Percentiles rank a stretch among this genome's conserved stretches.
These are phyloP conservation scores for Colletotrichum phormii DNA, from an alignment of 2,329 filamentous ascomycete species.

Conservation along the genomic window DNA sequence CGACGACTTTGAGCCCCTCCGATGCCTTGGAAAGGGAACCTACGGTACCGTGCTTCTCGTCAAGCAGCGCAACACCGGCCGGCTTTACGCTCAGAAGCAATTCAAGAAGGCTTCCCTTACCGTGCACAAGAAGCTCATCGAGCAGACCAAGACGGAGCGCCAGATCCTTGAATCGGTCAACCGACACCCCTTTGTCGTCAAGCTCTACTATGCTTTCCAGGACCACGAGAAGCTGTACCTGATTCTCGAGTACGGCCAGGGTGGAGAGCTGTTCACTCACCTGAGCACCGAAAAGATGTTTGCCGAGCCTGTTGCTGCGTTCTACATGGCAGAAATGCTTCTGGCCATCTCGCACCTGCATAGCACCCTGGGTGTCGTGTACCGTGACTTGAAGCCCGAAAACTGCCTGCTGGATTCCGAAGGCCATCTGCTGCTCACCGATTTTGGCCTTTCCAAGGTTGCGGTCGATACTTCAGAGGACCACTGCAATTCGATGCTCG, in stretches of 20 bases:
- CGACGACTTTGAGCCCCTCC: conserved; percentile 88
- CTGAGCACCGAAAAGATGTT: conserved; percentile 96
- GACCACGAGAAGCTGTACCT: conserved; percentile 97
- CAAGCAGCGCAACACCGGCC: conserved; percentile 87
- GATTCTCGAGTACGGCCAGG: conserved; percentile 97
- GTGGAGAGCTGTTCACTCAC: conserved; percentile 97
- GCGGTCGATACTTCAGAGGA: conserved; percentile 73
- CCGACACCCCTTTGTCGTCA: conserved; percentile 96
- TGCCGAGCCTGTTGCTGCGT: conserved; percentile 86
- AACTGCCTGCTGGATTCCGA: conserved; percentile 94
- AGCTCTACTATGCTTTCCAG: conserved; percentile 98
- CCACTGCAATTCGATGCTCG: conserved; percentile 87
- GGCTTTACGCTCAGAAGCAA: conserved; percentile 96
- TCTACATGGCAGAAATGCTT: conserved; percentile 99
- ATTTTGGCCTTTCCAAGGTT: conserved; percentile 97
- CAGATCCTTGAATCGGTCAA: conserved; percentile 96
- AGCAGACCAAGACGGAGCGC: conserved; percentile 97
- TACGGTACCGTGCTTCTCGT: conserved; percentile 96
- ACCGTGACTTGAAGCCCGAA: conserved; percentile 96
- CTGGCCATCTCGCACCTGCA: conserved; percentile 94
- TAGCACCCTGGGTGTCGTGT: conserved; percentile 91
- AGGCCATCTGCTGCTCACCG: conserved; percentile 92
- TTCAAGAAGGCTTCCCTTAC: conserved; percentile 97
- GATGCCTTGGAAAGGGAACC: conserved; percentile 94
- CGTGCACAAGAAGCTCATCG: conserved; percentile 94